These are phyloP conservation scores for Xylariomycetidae sp. DNA, from an alignment of 2,329 filamentous ascomycete species.

Conservation along the genomic window DNA sequence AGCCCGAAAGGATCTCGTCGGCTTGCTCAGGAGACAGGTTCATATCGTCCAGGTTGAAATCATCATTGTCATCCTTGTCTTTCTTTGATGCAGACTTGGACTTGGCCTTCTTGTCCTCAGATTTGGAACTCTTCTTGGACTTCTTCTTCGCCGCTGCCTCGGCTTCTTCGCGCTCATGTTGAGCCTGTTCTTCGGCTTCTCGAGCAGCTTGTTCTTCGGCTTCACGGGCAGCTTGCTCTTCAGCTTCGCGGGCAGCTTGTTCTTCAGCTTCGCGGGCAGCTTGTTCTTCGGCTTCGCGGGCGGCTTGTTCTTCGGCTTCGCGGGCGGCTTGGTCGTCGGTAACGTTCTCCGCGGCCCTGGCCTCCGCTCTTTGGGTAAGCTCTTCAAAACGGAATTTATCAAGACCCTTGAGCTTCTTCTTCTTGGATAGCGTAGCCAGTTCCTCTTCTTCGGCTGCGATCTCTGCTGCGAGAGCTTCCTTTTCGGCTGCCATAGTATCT, in stretches of 20 bases:
- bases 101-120: conserved; percentile 28
- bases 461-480: too few relatives aligned
- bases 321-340: conserved; percentile 15
- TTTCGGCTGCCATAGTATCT: too few relatives aligned
- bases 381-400: conserved; percentile 40
- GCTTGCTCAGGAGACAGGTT: conserved; percentile 25
- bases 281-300: conserved; percentile 21
- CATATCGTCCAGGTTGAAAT: conserved; percentile 25
- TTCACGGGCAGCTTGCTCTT: conserved; percentile 23
- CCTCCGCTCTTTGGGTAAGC: conserved; percentile 31
- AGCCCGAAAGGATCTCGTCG: conserved; percentile 22
- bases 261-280: conserved; percentile 20
- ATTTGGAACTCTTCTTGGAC: conserved; percentile 36
- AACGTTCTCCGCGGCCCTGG: conserved; percentile 18
- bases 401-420: conserved; percentile 41
- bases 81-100: conserved; percentile 24
- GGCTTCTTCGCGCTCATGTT: conserved; percentile 25
- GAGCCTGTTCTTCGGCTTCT: conserved; percentile 23
- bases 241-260: conserved; percentile 18
- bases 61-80: conserved; percentile 18
- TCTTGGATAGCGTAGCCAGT: conserved; percentile 37
- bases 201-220: conserved; percentile 19
- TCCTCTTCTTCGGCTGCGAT: conserved; percentile 19
- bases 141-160: conserved; percentile 34
- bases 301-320: conserved; percentile 14